Percentiles rank a stretch among this genome's conserved stretches.
These are phyloP conservation scores for Myriangium duriaei DNA, from an alignment of 2,329 filamentous ascomycete genomes.

Conservation along the genomic window DNA sequence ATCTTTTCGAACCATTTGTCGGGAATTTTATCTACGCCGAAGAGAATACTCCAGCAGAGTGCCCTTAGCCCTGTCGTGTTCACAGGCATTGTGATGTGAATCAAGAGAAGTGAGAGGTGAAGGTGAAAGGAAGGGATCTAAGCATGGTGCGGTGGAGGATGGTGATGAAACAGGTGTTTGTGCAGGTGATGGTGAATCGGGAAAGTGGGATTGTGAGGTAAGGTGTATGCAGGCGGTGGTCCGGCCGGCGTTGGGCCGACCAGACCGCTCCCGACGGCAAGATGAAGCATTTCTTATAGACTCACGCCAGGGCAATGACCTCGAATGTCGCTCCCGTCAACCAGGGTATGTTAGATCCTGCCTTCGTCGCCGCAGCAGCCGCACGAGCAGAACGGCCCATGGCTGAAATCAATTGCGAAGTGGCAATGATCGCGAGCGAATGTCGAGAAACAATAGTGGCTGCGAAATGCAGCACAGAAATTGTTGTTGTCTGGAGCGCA, in stretches of 20 bases:
- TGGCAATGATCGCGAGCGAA: too few relatives aligned
- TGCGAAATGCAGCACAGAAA: too few relatives aligned
- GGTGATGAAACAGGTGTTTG: background rate
- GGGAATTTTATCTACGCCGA: constrained; percentile 24
- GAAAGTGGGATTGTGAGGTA: constrained; percentile 1
- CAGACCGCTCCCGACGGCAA: constrained; percentile 1
- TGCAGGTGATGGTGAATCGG: background rate
- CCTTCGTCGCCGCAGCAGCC: background rate
- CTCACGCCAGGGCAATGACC: constrained; percentile 7
- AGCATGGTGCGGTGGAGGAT: background rate
- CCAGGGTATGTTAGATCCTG: constrained; percentile 1
- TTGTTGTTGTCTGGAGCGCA: too few relatives aligned
- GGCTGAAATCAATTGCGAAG: background rate
- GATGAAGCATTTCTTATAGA: background rate
- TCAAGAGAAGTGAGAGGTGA: background rate
- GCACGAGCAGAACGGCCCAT: background rate
- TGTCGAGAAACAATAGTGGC: too few relatives aligned
- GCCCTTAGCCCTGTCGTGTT: constrained; percentile 11
- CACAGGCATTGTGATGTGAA: constrained; percentile 8
- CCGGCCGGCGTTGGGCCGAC: constrained; percentile 1
- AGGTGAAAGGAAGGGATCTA: background rate
- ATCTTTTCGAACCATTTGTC: constrained; percentile 27
- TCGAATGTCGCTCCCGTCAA: constrained; percentile 7
- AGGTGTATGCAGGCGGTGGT: constrained; percentile 3
- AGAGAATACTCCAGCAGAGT: constrained; percentile 12